phyloP scores from a whole-genome alignment of 148 eudicot species.

The Pouteria glomerata region DNA sequence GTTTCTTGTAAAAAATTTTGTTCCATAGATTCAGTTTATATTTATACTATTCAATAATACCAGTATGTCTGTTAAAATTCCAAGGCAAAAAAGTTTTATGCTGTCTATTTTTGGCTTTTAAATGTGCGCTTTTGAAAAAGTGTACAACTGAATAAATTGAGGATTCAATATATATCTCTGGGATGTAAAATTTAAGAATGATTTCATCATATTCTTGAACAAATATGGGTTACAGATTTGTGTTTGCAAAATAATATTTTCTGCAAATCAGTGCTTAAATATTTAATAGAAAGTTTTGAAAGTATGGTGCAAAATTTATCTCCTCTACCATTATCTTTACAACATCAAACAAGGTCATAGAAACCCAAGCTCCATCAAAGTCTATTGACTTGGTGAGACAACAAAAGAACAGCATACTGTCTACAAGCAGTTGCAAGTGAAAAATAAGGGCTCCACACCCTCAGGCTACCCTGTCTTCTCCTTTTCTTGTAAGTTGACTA shows the following conservation, averaged over 20 bases:
- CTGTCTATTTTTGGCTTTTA: too few species aligned
- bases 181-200: too few species aligned
- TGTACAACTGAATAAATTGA: too few species aligned
- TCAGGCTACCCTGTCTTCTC: slow-evolving; percentile 16
- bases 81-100: too few species aligned
- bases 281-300: too few species aligned
- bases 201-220: too few species aligned
- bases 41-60: too few species aligned
- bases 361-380: slow-evolving; percentile 13
- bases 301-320: not conserved
- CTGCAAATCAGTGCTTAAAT: not conserved
- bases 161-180: too few species aligned
- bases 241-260: not conserved
- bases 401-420: slow-evolving; percentile 13
- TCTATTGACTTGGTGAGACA: slow-evolving; percentile 14
- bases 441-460: slow-evolving; percentile 11
- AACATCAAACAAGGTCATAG: slow-evolving; percentile 12
- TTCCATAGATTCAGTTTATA: too few species aligned
- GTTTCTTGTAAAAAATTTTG: too few species aligned
- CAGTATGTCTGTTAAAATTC: too few species aligned
- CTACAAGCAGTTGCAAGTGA: slow-evolving; percentile 17
- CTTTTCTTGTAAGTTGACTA: slow-evolving; percentile 12
- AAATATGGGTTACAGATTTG: not conserved
- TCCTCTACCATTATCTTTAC: slow-evolving; percentile 8
- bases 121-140: too few species aligned